phyloP scores from a whole-genome alignment of 1,284 basidiomycete genomes.

The Stereum hirsutum region DNA sequence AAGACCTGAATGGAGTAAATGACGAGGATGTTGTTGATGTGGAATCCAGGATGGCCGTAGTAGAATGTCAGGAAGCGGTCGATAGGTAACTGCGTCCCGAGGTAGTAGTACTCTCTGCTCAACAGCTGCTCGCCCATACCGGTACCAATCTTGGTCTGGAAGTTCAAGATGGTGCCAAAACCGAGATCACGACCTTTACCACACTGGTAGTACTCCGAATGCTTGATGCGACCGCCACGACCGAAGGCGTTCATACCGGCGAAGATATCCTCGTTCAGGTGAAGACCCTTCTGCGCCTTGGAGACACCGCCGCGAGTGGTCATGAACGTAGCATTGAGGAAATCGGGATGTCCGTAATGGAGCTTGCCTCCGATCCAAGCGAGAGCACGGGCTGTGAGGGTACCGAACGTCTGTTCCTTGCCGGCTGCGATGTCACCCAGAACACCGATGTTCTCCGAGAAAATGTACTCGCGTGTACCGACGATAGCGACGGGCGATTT shows the following conservation, averaged over 20 bases:
- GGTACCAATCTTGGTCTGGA: conserved; percentile 99
- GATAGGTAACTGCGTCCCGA: conserved; percentile 95
- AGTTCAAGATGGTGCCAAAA: conserved; percentile 98
- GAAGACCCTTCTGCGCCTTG: conserved; percentile 98
- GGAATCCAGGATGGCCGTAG: conserved; percentile 99
- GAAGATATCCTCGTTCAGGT: conserved; percentile 99
- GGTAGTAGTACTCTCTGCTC: conserved; percentile 98
- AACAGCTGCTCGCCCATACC: conserved; percentile 99
- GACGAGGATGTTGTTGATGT: conserved; percentile 99
- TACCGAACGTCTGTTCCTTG: conserved; percentile 99
- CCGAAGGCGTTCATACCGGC: conserved; percentile 99
- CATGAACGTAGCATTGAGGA: conserved; percentile 98
- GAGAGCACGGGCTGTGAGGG: conserved; percentile 91
- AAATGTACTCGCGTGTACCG: conserved; percentile 99
- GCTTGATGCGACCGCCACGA: conserved; percentile 98
- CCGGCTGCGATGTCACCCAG: conserved; percentile 98
- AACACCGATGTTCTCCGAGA: conserved; percentile 99
- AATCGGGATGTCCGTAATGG: conserved; percentile 99
- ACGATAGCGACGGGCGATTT: conserved; percentile 95
- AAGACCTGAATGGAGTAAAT: conserved; percentile 95
- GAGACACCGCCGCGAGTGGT: conserved; percentile 97
- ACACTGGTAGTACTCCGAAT: conserved; percentile 98
- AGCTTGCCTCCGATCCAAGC: conserved; percentile 98
- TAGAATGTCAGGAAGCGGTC: conserved; percentile 99
- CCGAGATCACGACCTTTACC: conserved; percentile 99